Percentiles rank a stretch among this genome's conserved stretches.
Conservation (phyloP, 2,329 filamentous ascomycete species). For the Tolypocladium cylindrosporum region DNA sequence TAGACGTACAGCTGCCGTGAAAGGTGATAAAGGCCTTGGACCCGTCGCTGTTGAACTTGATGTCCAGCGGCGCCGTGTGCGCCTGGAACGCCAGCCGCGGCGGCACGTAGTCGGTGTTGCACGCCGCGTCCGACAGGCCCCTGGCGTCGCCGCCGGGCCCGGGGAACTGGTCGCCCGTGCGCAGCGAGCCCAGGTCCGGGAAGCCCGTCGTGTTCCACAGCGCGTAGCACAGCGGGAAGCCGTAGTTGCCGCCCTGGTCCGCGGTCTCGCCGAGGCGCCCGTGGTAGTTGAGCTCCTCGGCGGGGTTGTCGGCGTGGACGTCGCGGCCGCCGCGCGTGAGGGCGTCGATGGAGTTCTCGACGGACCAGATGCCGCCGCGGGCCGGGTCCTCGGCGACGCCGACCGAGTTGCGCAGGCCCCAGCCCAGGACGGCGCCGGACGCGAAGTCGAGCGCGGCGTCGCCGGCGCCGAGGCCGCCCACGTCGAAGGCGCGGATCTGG, state of each 20-base stretch:
- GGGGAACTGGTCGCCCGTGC: constrained; percentile 40
- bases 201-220: constrained; percentile 45
- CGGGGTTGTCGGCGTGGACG: constrained; percentile 59
- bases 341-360: constrained; percentile 64
- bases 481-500: constrained; percentile 53
- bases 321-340: constrained; percentile 47
- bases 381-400: constrained; percentile 55
- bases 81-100: constrained; percentile 50
- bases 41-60: constrained; percentile 52
- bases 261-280: constrained; percentile 38
- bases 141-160: constrained; percentile 17
- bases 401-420: constrained; percentile 65
- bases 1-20: constrained; percentile 57
- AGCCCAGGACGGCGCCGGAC: constrained; percentile 43
- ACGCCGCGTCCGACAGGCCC: constrained; percentile 32
- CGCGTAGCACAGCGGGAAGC: constrained; percentile 61
- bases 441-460: constrained; percentile 31
- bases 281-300: constrained; percentile 65
- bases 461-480: constrained; percentile 18
- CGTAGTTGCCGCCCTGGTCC: constrained; percentile 46
- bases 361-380: constrained; percentile 43
- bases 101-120: constrained; percentile 29
- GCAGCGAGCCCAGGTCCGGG: constrained; percentile 29
- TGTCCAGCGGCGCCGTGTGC: constrained; percentile 62
- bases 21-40: constrained; percentile 57